Evolutionary conservation across 805 yeast genomes (phyloP).

Genomic region (Candida adriatica): DNA sequence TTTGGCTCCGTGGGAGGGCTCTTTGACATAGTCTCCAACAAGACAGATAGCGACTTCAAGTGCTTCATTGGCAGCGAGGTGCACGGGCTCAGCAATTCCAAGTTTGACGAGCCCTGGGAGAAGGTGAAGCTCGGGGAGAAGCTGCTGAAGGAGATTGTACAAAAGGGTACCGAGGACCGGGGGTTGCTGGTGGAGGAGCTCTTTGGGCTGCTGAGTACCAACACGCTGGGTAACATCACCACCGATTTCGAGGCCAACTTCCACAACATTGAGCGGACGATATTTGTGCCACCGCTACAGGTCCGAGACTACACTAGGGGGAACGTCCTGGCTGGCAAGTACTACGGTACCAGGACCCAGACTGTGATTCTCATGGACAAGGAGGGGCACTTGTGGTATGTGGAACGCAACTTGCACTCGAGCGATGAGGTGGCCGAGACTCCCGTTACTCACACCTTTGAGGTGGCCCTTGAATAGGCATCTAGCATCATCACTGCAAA

Average conservation of each 20-base stretch:
- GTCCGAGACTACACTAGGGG: conserved; percentile 27
- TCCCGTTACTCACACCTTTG: conserved; percentile 19
- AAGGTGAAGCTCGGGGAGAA: conserved; percentile 55
- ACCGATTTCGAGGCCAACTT: conserved; percentile 27
- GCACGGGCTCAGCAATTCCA: conserved; percentile 63
- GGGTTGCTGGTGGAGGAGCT: conserved; percentile 42
- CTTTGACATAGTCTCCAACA: conserved; percentile 24
- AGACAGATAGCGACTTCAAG: conserved; percentile 25
- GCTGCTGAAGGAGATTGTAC: conserved; percentile 31
- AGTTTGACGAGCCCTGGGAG: conserved; percentile 66
- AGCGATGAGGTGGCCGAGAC: conserved; percentile 30
- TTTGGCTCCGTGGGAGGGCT: conserved; percentile 29
- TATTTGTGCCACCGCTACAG: conserved; percentile 66
- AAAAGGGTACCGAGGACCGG: conserved; percentile 22
- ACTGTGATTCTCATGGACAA: conserved; percentile 61
- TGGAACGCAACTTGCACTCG: conserved; percentile 56
- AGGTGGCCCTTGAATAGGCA: too few relatives aligned
- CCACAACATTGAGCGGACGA: conserved; percentile 45
- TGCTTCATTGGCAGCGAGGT: conserved; percentile 26
- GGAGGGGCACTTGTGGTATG: conserved; percentile 44
- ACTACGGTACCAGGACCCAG: conserved; percentile 86
- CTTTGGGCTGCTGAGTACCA: conserved; percentile 48
- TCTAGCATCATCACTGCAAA: too few relatives aligned
- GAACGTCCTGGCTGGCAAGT: conserved; percentile 39
- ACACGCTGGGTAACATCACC: conserved; percentile 26